A percentile compares a stretch with the other conserved stretches of the same genome.
Conservation (phyloP, 2,329 filamentous ascomycete genomes). For the Claviceps pusilla region DNA sequence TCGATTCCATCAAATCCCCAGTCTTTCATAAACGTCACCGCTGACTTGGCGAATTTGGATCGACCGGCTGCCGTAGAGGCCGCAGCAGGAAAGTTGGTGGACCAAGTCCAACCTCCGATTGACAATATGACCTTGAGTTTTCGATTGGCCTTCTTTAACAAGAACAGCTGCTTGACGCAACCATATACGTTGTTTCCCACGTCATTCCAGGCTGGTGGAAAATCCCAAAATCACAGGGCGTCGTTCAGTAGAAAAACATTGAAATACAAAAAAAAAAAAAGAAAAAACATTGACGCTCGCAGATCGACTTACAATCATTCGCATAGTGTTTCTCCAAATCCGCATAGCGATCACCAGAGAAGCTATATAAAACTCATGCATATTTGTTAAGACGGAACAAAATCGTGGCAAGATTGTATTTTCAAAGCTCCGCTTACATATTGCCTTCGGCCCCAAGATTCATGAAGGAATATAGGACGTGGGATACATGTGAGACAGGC, state of each 20-base stretch:
- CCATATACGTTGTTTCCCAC: conserved; percentile 61
- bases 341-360: conserved; percentile 52
- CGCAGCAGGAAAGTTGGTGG: conserved; percentile 55
- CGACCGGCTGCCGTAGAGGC: conserved; percentile 49
- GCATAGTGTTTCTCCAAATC: conserved; percentile 61
- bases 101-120: conserved; percentile 80
- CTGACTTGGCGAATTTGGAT: conserved; percentile 50
- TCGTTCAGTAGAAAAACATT: neutral
- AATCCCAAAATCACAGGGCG: neutral
- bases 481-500: conserved; percentile 54
- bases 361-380: conserved; percentile 20
- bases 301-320: conserved; percentile 37
- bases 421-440: conserved; percentile 36
- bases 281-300: no score
- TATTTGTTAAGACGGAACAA: neutral
- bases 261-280: no score
- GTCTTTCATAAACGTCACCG: conserved; percentile 57
- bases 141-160: conserved; percentile 63
- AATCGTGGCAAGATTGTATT: neutral
- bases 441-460: conserved; percentile 58
- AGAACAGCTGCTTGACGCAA: conserved; percentile 62
- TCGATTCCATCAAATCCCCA: conserved; percentile 46
- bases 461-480: conserved; percentile 69
- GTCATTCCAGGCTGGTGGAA: conserved; percentile 40
- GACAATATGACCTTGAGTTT: conserved; percentile 64